phyloP scores from a whole-genome alignment of 352 stramenopile genomes.

The Globisporangium canariense region DNA sequence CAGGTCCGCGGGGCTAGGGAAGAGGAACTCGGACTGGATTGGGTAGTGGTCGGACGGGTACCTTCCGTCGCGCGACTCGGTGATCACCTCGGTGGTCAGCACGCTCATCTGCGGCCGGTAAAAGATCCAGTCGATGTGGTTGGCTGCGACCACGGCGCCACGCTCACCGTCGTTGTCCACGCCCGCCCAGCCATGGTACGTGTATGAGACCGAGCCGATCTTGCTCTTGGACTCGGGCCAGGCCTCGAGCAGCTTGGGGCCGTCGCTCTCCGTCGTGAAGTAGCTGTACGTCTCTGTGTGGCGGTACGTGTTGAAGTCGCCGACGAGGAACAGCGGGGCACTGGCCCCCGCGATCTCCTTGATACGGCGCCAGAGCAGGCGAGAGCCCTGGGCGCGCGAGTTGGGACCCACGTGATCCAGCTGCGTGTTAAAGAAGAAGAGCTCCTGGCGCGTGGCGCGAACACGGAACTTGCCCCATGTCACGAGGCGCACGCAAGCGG shows the following conservation, averaged over 20 bases:
- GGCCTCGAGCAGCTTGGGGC: constrained; percentile 64
- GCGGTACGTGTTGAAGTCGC: constrained; percentile 87
- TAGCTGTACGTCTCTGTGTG: constrained; percentile 79
- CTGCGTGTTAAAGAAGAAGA: constrained; percentile 81
- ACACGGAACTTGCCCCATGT: constrained; percentile 75
- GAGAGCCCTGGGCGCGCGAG: constrained; percentile 54
- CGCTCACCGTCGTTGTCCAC: constrained; percentile 80
- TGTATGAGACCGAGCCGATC: constrained; percentile 79
- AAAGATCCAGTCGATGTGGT: constrained; percentile 90
- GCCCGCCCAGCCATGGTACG: constrained; percentile 86
- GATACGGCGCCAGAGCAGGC: constrained; percentile 63
- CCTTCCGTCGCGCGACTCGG: constrained; percentile 69
- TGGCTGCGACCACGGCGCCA: constrained; percentile 54
- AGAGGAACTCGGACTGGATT: constrained; percentile 78
- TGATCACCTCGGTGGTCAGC: constrained; percentile 77
- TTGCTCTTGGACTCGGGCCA: constrained; percentile 65
- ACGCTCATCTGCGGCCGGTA: constrained; percentile 78
- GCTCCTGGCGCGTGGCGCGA: constrained; percentile 51
- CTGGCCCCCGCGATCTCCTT: constrained; percentile 41
- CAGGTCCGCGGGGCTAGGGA: constrained; percentile 55
- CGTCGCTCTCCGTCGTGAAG: constrained; percentile 59
- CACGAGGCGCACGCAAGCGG: constrained; percentile 62
- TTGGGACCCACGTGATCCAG: constrained; percentile 57
- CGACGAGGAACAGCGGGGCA: constrained; percentile 70
- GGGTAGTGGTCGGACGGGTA: constrained; percentile 88